Conservation (phyloP, 1,139 yeast species). For the Hemisphaericaspora xylanilytica region DNA sequence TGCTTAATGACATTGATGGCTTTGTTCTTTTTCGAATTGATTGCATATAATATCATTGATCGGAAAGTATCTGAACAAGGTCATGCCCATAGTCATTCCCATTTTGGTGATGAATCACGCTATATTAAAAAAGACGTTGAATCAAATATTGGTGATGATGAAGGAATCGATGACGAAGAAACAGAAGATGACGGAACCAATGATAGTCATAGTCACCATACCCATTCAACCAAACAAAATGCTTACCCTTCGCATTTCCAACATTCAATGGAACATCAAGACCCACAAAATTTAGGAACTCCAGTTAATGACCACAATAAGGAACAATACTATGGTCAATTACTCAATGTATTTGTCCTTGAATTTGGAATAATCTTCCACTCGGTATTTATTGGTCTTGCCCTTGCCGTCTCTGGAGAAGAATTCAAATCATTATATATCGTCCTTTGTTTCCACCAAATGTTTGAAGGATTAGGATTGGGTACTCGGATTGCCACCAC, state of each 20-base stretch:
- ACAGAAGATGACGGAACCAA: constrained; percentile 19
- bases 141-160: constrained; percentile 15
- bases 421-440: constrained; percentile 76
- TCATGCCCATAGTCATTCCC: constrained; percentile 49
- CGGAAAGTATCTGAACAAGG: constrained; percentile 27
- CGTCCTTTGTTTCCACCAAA: constrained; percentile 85
- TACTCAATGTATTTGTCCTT: constrained; percentile 52
- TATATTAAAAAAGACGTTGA: constrained; percentile 25
- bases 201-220: constrained; percentile 16
- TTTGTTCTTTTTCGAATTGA: constrained; percentile 53
- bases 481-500: constrained; percentile 82
- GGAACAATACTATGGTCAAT: constrained; percentile 47
- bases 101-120: constrained; percentile 43
- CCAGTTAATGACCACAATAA: constrained; percentile 34
- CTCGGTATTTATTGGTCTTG: constrained; percentile 74
- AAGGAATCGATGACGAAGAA: constrained; percentile 8
- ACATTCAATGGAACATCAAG: constrained; percentile 54
- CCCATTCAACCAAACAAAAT: too few relatives aligned
- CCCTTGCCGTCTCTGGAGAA: constrained; percentile 67
- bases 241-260: constrained; percentile 44
- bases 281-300: constrained; percentile 46
- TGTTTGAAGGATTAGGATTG: constrained; percentile 89
- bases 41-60: constrained; percentile 53
- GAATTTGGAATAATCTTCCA: constrained; percentile 84
- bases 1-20: constrained; percentile 37